Conservation (phyloP, 768 basidiomycete genomes). For the Trametopsis cervina region DNA sequence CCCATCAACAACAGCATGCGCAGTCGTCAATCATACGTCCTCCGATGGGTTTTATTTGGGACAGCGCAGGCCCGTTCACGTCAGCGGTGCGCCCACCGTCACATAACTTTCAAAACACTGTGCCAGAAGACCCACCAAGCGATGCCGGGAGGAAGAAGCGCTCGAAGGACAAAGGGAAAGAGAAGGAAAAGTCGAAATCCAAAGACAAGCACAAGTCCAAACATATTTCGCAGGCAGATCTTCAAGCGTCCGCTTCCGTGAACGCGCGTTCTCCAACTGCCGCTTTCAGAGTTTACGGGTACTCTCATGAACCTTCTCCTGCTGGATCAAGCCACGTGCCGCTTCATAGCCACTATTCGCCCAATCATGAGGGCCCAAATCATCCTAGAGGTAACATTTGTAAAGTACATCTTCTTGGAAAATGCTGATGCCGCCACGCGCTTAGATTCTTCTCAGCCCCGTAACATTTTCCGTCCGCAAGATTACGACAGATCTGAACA, state of each 20-base stretch:
- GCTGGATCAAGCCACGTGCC: background rate
- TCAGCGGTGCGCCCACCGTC: no score
- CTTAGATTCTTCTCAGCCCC: background rate
- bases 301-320: slow-evolving; percentile 1
- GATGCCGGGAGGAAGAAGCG: background rate
- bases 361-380: background rate
- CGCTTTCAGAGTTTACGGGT: background rate
- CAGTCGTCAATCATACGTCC: background rate
- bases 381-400: background rate
- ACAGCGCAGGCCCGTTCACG: background rate
- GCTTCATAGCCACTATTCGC: background rate
- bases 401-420: background rate
- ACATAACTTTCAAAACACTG: no score
- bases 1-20: background rate
- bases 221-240: background rate
- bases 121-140: background rate
- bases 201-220: background rate
- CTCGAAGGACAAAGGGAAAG: slow-evolving; percentile 3
- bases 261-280: background rate
- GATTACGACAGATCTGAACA: background rate
- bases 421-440: background rate
- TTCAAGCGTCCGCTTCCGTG: background rate
- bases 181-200: background rate
- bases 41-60: background rate
- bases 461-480: background rate